phyloP scores from a whole-genome alignment of 768 basidiomycete species.

The Ramaria rubella region DNA sequence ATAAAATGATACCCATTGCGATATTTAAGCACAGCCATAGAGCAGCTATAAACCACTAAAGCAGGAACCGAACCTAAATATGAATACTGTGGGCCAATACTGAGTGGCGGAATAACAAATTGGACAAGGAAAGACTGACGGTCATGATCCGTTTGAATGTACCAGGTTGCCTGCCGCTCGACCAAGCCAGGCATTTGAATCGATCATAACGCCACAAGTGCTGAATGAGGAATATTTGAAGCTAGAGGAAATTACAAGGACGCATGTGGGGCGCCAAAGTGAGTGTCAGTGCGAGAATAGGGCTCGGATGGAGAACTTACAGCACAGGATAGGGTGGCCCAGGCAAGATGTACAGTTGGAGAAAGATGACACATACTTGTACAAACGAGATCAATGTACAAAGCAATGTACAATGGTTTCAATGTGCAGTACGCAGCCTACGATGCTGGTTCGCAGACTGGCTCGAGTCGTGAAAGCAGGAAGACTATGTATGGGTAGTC shows the following conservation, averaged over 20 bases:
- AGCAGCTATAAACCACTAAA: conserved; percentile 55
- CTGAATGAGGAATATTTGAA: conserved; percentile 56
- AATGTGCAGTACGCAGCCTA: not conserved
- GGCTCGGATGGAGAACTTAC: conserved; percentile 7
- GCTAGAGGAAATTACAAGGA: conserved; percentile 34
- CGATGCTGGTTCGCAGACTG: too few relatives aligned
- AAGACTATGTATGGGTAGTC: too few relatives aligned
- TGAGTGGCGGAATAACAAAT: conserved; percentile 1
- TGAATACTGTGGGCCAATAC: conserved; percentile 50
- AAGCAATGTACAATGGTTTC: not conserved
- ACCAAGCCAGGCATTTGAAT: conserved; percentile 70
- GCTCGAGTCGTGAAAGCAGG: too few relatives aligned
- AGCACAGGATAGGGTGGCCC: conserved; percentile 43
- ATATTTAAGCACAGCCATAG: conserved; percentile 62
- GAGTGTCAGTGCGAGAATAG: not conserved
- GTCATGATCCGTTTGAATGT: conserved; percentile 88
- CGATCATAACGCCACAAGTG: conserved; percentile 80
- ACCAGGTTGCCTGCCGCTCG: conserved; percentile 69
- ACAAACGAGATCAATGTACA: too few relatives aligned
- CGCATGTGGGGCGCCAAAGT: not conserved
- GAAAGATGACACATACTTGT: conserved; percentile 63
- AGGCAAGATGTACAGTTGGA: conserved; percentile 66
- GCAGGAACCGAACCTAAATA: conserved; percentile 66
- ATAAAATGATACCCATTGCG: conserved; percentile 47
- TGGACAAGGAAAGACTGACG: conserved; percentile 36